Evolutionary conservation across 495 filamentous ascomycete species (phyloP).

Genomic region (Jackrogersella minutella): DNA sequence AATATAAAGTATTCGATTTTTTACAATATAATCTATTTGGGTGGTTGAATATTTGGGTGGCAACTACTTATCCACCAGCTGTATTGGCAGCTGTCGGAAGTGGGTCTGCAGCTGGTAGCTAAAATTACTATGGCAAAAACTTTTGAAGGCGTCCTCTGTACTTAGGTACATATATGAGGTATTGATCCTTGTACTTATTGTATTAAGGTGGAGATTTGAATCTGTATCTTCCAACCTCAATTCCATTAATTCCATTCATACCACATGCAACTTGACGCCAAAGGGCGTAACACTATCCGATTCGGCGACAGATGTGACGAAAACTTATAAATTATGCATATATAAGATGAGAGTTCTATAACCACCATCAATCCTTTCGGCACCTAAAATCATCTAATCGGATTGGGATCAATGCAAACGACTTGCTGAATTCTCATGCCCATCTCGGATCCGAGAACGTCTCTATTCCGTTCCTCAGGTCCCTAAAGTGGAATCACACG

Average conservation of each 20-base stretch:
- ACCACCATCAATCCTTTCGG: background rate
- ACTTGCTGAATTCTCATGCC: slow-evolving; percentile 2
- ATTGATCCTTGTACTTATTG: slow-evolving; percentile 3
- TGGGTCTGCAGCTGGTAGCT: no score
- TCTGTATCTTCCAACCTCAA: background rate
- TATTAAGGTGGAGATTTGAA: slow-evolving; percentile 1
- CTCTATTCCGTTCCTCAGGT: background rate
- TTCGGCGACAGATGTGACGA: background rate
- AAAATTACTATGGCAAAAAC: no score
- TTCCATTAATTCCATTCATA: background rate
- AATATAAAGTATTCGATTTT: no score
- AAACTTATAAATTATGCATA: background rate
- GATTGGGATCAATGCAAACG: slow-evolving; percentile 11
- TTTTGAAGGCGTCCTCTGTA: no score
- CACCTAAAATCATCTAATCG: background rate
- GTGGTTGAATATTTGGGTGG: no score
- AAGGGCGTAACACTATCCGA: slow-evolving; percentile 30
- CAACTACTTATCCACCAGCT: no score
- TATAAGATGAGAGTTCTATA: background rate
- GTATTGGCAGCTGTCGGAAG: no score
- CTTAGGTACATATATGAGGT: no score
- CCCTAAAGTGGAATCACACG: background rate
- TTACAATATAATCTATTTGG: no score
- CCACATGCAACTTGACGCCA: background rate
- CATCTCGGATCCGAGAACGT: background rate